Evolutionary conservation across 2,329 filamentous ascomycete genomes (phyloP), one percentile per base, ranked within the genome.

Genomic region (Fusarium liriodendri): DNA sequence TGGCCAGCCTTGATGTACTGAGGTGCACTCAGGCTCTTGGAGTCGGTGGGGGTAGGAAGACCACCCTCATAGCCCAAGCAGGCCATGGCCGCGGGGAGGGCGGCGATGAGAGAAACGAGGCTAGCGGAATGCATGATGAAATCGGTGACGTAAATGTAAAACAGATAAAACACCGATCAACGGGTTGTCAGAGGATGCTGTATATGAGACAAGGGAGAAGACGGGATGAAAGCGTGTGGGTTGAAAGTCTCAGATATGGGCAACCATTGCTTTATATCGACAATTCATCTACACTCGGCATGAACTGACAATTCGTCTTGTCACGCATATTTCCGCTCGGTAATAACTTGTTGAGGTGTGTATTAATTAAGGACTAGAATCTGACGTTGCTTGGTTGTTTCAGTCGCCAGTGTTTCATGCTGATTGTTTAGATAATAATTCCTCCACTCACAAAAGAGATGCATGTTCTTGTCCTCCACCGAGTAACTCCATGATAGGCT

Each of bases 1-100:
- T 79, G 70, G 8, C 80, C 78, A 3, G 76, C 65, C 37, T 71
- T 69, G 62, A 81, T 77, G 69, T 79, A 77, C 27, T 80, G 80
- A 27, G 82, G 79, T 0, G 70, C 74, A 58, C 71, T 78, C 54
- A 78, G 77, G 55, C 72, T 54, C 74, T 78, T 79, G 42, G 61
- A 64, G 33, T 70, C 74, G 11, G 77, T 80, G 9, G 74, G 35
- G 20, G 66, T 74, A 37, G 79, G 79, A 6, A 81, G 55, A 10
- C 79, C 79, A 16, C 75, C 74, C 1, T 76, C 76, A 25, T 74
- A 73, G 32, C 76, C 76, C 37, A 76, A 32, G 66, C 76, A 79
- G 16, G 74, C 77, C 61, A 78, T 69, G 64, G 69, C 85, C 85
- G 73, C 73, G 37, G 74, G 76, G 18, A 75, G 40, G 54, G 68